Evolutionary conservation across 2,329 filamentous ascomycete genomes (phyloP).

Genomic region (Pestalotiopsis sp.): DNA sequence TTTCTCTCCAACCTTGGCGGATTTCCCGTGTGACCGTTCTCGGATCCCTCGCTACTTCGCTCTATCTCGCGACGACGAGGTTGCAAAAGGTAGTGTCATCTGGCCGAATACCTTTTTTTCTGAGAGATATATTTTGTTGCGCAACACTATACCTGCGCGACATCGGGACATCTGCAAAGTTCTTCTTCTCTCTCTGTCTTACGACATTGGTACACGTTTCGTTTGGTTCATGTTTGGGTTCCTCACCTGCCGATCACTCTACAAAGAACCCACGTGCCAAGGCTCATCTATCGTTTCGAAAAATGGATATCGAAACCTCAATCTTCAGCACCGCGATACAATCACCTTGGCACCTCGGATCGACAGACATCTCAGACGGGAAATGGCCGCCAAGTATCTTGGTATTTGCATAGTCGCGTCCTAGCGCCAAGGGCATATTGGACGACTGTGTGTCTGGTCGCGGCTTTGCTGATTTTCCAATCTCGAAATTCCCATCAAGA

Average conservation of each 20-base stretch:
- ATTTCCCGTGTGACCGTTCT: neutral
- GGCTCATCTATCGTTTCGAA: neutral
- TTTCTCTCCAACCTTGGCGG: neutral
- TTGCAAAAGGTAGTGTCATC: neutral
- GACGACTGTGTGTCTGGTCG: neutral
- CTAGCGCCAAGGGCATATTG: neutral
- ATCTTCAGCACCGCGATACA: neutral
- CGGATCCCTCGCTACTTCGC: constrained; percentile 6
- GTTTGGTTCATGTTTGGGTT: neutral
- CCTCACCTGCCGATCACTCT: neutral
- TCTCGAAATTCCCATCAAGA: too few relatives aligned
- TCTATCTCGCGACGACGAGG: constrained; percentile 4
- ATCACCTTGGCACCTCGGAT: neutral
- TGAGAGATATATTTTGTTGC: neutral
- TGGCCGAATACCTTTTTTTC: neutral
- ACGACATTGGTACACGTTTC: neutral
- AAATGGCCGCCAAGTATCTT: neutral
- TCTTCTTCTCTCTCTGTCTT: too few relatives aligned
- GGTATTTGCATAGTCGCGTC: neutral
- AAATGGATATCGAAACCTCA: neutral
- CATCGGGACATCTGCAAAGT: neutral
- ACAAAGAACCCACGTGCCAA: neutral
- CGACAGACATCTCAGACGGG: neutral
- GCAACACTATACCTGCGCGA: neutral
- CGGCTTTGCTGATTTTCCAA: too few relatives aligned